Evolutionary conservation across 805 yeast species (phyloP).

Genomic region (Tetrapisispora phaffii): DNA sequence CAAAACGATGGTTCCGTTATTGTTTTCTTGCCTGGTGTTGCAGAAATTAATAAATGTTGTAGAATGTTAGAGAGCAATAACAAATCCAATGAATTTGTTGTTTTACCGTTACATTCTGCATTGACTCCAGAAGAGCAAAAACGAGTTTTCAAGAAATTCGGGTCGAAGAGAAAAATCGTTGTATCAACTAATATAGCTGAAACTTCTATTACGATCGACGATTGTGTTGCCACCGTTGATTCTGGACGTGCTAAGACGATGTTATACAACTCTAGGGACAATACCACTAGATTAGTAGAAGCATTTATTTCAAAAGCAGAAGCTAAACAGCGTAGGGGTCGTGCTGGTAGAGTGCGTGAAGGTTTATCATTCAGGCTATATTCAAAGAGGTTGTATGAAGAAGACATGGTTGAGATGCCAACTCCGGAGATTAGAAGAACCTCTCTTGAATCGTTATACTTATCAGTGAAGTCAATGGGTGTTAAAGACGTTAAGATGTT

Average conservation of each 20-base stretch:
- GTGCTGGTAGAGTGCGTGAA: constrained; percentile 89
- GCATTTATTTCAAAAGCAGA: constrained; percentile 88
- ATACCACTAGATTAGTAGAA: constrained; percentile 64
- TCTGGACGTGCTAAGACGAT: constrained; percentile 76
- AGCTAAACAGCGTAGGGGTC: constrained; percentile 83
- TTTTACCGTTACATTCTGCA: constrained; percentile 82
- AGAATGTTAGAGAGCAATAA: constrained; percentile 15
- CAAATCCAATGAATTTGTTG: constrained; percentile 25
- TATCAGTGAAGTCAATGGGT: constrained; percentile 85
- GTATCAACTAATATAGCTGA: constrained; percentile 93
- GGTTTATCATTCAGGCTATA: constrained; percentile 79
- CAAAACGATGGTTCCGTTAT: constrained; percentile 61
- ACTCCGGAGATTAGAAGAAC: constrained; percentile 84
- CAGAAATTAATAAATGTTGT: constrained; percentile 64
- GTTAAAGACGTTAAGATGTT: constrained; percentile 60
- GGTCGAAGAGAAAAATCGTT: constrained; percentile 63
- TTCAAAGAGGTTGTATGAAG: constrained; percentile 49
- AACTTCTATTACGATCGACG: constrained; percentile 93
- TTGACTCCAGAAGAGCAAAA: constrained; percentile 75
- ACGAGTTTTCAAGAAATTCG: constrained; percentile 53
- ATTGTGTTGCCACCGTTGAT: constrained; percentile 86
- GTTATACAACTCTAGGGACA: constrained; percentile 55
- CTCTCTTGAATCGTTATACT: constrained; percentile 70
- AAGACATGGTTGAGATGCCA: constrained; percentile 58
- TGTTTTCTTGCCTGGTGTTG: constrained; percentile 82